phyloP scores from a whole-genome alignment of 164 flowering plant species.

The Warburgia ugandensis region DNA sequence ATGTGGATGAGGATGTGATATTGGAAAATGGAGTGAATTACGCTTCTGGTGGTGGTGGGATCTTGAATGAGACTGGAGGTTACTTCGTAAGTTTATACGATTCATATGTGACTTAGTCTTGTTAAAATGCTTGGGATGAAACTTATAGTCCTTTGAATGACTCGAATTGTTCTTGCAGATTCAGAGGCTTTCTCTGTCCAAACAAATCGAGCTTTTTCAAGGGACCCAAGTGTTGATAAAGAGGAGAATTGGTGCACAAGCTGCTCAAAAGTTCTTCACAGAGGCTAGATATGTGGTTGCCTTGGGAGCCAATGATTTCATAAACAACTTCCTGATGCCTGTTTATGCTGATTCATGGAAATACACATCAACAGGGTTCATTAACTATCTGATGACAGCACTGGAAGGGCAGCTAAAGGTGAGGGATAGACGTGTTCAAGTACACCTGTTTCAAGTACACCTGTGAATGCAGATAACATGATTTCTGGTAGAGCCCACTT shows the following conservation, averaged over 20 bases:
- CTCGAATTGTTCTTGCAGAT: slow-evolving; percentile 59
- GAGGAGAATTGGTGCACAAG: slow-evolving; percentile 47
- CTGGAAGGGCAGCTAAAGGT: slow-evolving; percentile 58
- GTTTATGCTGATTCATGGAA: slow-evolving; percentile 71
- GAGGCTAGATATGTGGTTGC: slow-evolving; percentile 73
- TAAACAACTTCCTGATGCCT: slow-evolving; percentile 86
- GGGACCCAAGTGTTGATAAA: slow-evolving; percentile 63
- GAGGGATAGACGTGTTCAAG: too few relatives aligned
- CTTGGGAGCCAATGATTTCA: slow-evolving; percentile 95
- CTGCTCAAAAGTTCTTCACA: slow-evolving; percentile 60
- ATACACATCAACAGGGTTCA: slow-evolving; percentile 52
- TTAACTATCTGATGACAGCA: slow-evolving; percentile 53
- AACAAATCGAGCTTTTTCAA: slow-evolving; percentile 78
- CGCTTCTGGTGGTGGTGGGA: slow-evolving; percentile 99
- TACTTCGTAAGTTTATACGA: slow-evolving; percentile 22
- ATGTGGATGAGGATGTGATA: slow-evolving; percentile 61
- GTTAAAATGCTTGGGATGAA: too few relatives aligned
- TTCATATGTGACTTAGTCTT: too few relatives aligned
- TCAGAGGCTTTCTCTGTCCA: slow-evolving; percentile 61
- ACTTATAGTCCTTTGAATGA: too few relatives aligned
- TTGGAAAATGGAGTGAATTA: slow-evolving; percentile 75
- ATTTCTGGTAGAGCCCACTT: too few relatives aligned
- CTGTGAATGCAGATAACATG: too few relatives aligned
- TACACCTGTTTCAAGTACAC: too few relatives aligned
- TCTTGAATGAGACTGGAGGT: slow-evolving; percentile 78